Base-by-base conservation (phyloP, 2,329 filamentous ascomycete genomes). In the Stagonosporopsis chrysanthemi region DNA sequence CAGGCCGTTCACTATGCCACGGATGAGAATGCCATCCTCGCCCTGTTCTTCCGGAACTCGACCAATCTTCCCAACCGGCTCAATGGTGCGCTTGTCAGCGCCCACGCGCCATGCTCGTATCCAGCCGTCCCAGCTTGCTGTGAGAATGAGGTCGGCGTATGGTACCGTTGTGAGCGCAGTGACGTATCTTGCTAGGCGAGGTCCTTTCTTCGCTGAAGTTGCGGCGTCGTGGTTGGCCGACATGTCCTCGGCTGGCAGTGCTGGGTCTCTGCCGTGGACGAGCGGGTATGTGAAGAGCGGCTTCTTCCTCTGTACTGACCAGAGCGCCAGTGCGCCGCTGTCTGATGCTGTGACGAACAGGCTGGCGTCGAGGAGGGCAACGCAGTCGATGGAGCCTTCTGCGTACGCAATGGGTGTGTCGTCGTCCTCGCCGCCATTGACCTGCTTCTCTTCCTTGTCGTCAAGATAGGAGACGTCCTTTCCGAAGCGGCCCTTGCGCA, bases 231-330 rank as follows among this genome's bases (percentile, higher is more conserved):
- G 74, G 44, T 73, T 70, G n/a, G 92, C 90, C 1, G 89, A 94
- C 29, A 88, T 86, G 66, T 91, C 83, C 19, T 88, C 83, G 1
- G 89, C 84, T 2, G 83, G 80, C 48, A 93, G 79, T 2, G 89
- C 81, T 3, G 88, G 86, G 58, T 97, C 92, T 48, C 96, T 80
- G 29, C 95, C 95, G 76, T 99, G 95, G 4, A 94, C 92, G 28
- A 91, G 82, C 2, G 89, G 84, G 41, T 95, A 79, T 3, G 91
- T 90, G 77, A 88, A 90, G 9, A 99, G 82, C 0, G 95, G 90
- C 78, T 98, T 98, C 84, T 99, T 99, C 81, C 96, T 97, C 73
- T 93, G 86, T 22, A 92, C 83, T 59, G 88, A 92, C 94, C 94
- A 98, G 12, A 98, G 84, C 1, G 88, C 89, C 48, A 99, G 82